Evolutionary conservation across 2,329 filamentous ascomycete genomes (phyloP).

Genomic region (Catunica adiposa): DNA sequence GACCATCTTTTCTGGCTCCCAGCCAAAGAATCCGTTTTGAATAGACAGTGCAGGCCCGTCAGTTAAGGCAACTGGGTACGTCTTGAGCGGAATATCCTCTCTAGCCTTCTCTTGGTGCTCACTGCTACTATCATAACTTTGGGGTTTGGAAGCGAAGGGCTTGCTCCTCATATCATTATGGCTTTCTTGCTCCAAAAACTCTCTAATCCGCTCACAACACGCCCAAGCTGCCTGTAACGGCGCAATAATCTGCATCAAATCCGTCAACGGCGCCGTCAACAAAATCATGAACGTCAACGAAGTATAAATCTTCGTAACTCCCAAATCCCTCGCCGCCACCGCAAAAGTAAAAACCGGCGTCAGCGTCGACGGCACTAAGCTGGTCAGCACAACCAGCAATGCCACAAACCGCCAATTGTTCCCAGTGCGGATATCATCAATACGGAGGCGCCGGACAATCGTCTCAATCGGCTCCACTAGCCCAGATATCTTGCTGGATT

Average conservation of each 20-base stretch:
- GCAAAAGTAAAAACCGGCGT: conserved; percentile 22
- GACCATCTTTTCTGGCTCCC: conserved; percentile 17
- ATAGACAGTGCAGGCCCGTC: conserved; percentile 5
- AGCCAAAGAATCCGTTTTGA: conserved; percentile 16
- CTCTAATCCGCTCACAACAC: conserved; percentile 13
- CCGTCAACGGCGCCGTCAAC: conserved; percentile 15
- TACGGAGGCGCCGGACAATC: conserved; percentile 19
- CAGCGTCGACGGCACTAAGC: conserved; percentile 20
- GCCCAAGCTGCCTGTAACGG: conserved; percentile 14
- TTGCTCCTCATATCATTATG: conserved; percentile 8
- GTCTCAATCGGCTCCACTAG: conserved; percentile 16
- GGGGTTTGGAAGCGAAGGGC: background rate
- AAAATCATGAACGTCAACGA: conserved; percentile 20
- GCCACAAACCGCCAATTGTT: conserved; percentile 20
- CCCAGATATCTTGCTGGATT: conserved; percentile 20
- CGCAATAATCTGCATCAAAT: conserved; percentile 16
- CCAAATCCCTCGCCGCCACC: conserved; percentile 20
- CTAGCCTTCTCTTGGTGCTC: too few species aligned
- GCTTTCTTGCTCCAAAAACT: conserved; percentile 13
- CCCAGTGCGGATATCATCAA: conserved; percentile 19
- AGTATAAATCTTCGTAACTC: conserved; percentile 22
- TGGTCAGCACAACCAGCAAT: conserved; percentile 23
- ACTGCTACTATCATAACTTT: too few species aligned
- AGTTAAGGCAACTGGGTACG: background rate
- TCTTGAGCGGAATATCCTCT: background rate